Percentiles rank a stretch among this genome's conserved stretches.
Evolutionary conservation across 305 asterid genomes (phyloP).

Genomic region (Stenogyne calaminthoides): DNA sequence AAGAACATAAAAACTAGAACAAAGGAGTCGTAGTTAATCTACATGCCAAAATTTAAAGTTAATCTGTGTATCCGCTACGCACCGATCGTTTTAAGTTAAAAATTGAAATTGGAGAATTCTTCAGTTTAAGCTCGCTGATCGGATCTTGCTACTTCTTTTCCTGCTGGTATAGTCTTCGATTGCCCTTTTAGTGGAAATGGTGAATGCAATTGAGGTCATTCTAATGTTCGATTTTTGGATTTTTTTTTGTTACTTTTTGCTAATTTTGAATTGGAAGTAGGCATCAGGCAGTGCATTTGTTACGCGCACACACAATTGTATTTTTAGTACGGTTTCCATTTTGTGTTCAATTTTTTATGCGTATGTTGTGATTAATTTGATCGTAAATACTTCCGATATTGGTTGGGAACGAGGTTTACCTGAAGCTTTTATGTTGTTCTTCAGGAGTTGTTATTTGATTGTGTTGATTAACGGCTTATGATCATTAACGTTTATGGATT

Average conservation of each 20-base stretch:
- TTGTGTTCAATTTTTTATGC: neutral
- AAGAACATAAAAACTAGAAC: neutral
- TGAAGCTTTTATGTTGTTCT: neutral
- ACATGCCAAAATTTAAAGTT: neutral
- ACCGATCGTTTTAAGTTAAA: neutral
- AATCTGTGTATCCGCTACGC: neutral
- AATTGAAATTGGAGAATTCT: neutral
- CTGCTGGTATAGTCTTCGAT: neutral
- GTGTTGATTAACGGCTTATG: neutral
- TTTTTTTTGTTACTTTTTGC: slow-evolving; percentile 1
- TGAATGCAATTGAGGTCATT: slow-evolving; percentile 14
- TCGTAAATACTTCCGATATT: slow-evolving; percentile 1
- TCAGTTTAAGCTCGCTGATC: slow-evolving; percentile 31
- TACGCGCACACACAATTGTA: neutral
- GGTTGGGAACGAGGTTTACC: neutral
- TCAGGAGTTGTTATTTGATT: neutral
- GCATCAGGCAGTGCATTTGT: neutral
- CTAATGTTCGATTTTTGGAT: neutral
- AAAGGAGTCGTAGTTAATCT: neutral
- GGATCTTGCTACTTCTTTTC: slow-evolving; percentile 20
- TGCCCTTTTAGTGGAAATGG: neutral
- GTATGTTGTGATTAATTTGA: slow-evolving; percentile 24
- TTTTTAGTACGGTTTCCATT: neutral
- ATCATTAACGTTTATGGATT: slow-evolving; percentile 5
- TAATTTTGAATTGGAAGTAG: slow-evolving; percentile 11